Conservation (phyloP, 257 asterid genomes). For the Haberlea rhodopensis region DNA sequence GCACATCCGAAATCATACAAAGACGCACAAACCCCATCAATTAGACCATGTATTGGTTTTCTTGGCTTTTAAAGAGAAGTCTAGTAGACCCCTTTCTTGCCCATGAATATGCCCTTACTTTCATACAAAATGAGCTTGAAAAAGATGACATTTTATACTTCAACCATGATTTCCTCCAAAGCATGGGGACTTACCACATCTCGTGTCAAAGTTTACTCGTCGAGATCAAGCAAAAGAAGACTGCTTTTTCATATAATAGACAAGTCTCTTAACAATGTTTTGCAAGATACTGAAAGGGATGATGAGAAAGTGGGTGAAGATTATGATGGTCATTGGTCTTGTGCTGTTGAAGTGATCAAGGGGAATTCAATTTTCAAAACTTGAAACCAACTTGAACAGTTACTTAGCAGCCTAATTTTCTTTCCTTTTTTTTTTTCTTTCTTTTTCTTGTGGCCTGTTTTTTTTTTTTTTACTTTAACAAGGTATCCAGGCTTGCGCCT, state of each 20-base stretch:
- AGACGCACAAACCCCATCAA: background rate
- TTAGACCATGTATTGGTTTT: constrained; percentile 66
- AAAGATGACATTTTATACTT: constrained; percentile 60
- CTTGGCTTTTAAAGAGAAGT: constrained; percentile 62
- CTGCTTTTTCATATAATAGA: too few relatives aligned
- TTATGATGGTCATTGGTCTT: constrained; percentile 24
- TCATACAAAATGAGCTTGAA: constrained; percentile 58
- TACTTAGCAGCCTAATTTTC: background rate
- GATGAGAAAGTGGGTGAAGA: constrained; percentile 39
- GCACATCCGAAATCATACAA: too few relatives aligned
- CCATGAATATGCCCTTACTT: constrained; percentile 47
- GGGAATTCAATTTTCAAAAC: constrained; percentile 88
- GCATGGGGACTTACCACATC: constrained; percentile 55
- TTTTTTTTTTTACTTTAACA: too few relatives aligned
- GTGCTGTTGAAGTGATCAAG: constrained; percentile 22
- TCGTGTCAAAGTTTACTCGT: constrained; percentile 43
- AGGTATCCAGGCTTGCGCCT: too few relatives aligned
- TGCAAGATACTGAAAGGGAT: background rate
- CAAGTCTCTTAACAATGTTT: background rate
- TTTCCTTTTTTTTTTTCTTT: too few relatives aligned
- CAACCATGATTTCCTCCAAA: constrained; percentile 75
- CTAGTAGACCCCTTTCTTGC: constrained; percentile 50
- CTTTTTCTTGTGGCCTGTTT: background rate
- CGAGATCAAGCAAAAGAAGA: constrained; percentile 54
- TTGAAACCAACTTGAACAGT: constrained; percentile 76